phyloP scores from a whole-genome alignment of 2,329 filamentous ascomycete genomes.

The Colletotrichum aenigma region DNA sequence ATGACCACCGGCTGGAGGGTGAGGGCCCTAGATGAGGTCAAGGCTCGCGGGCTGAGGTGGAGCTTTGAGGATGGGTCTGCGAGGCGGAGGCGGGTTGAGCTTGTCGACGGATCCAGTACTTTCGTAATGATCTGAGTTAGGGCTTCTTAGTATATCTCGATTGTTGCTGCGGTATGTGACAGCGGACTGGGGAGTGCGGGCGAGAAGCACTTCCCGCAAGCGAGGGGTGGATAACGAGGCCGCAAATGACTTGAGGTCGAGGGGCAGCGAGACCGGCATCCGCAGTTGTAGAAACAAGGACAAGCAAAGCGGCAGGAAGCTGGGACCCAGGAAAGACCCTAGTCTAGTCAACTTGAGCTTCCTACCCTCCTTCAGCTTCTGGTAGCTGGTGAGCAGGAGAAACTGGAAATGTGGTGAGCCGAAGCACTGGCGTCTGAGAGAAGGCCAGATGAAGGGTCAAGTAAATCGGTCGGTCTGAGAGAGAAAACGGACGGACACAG shows the following conservation, averaged over 20 bases:
- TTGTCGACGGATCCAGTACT: conserved; percentile 8
- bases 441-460: neutral
- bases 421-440: neutral
- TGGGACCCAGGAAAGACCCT: neutral
- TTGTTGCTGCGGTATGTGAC: conserved; percentile 15
- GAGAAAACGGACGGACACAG: neutral
- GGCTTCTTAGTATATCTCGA: conserved; percentile 18
- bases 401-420: neutral
- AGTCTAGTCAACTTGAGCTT: neutral
- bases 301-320: neutral
- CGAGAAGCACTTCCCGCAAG: conserved; percentile 12
- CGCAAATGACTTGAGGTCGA: conserved; percentile 18
- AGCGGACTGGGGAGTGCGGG: conserved; percentile 6
- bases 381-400: neutral
- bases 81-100: conserved; percentile 12
- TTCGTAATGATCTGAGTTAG: conserved; percentile 18
- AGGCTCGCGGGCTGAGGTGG: conserved; percentile 17
- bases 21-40: conserved; percentile 18
- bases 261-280: conserved; percentile 19
- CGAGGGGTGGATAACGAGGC: conserved; percentile 12
- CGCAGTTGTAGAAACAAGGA: conserved; percentile 15
- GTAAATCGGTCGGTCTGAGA: neutral
- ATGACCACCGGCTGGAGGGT: conserved; percentile 12
- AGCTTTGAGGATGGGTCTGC: conserved; percentile 16
- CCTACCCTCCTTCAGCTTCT: conserved; percentile 11